Evolutionary conservation across 139 green algal genomes (phyloP), one percentile per base, ranked within the genome.

Genomic region (Volvox africanus): DNA sequence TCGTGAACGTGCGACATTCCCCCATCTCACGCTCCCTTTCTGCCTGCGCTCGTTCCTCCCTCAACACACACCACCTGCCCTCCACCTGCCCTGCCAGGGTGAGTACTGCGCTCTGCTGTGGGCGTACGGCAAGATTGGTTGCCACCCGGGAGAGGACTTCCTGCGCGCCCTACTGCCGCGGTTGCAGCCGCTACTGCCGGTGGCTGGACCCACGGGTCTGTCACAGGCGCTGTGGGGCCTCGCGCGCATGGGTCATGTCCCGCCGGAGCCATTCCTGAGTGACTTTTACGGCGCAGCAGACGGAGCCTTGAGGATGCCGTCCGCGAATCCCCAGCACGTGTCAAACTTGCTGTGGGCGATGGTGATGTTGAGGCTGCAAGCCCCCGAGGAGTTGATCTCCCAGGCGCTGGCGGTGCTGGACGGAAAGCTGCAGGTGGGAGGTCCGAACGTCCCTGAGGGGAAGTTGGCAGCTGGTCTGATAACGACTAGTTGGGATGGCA

Each of bases 191-290:
- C 73, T n/a, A 32, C 69, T 90, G 71, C 30, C 6, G 17, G 12
- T 2, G 5, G 28, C 18, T 28, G 73, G 73, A 30, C 71, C 73
- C 86, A 90, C 86, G 21, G 73, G 73, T 68, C 86, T 90, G 50
- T 84, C 73, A 19, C 86, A 80, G 82, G 65, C 62, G 61, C 82
- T 88, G 65, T 89, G 84, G 84, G 84, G 84, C 84, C 84, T 89
- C 32, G 84, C 69, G 2, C 84, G 69, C 37, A 82, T 89, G 44
- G 84, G 84, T 44, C 28, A 69, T 37, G 30, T 20, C 35, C 67
- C 83, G 5, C 26, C 67, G 12, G 67, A 68, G 11, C 6, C 73
- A 20, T 84, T 36, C 13, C 50, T 84, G 71, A 2, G 1, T 55
- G 30, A 35, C 50, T 62, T 65, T 14, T 77, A 37, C 30, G 30